These are phyloP conservation scores for Scleromitrula shiraiana DNA, from an alignment of 2,329 filamentous ascomycete genomes.

Conservation along the genomic window DNA sequence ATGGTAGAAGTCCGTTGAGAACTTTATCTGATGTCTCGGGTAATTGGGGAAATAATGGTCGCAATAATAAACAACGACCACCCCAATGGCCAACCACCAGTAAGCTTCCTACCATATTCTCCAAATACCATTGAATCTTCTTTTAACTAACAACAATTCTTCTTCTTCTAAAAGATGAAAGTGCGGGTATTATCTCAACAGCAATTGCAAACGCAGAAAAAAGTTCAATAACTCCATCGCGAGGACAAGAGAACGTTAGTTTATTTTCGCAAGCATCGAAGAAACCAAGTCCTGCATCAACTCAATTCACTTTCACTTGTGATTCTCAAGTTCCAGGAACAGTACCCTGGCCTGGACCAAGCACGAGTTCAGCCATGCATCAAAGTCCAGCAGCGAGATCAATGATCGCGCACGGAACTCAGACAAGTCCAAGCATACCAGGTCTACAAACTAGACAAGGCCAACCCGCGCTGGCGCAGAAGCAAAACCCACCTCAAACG, in stretches of 20 bases:
- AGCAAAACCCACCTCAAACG: slow-evolving; percentile 28
- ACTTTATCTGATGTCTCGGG: slow-evolving; percentile 45
- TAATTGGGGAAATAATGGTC: slow-evolving; percentile 30
- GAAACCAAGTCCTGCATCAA: slow-evolving; percentile 60
- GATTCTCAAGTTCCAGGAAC: slow-evolving; percentile 80
- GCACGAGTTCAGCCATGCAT: slow-evolving; percentile 17
- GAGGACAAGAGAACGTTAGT: slow-evolving; percentile 71
- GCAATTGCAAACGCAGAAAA: slow-evolving; percentile 80
- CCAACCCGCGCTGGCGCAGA: slow-evolving; percentile 31
- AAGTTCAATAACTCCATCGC: slow-evolving; percentile 46
- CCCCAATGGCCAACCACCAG: slow-evolving; percentile 26
- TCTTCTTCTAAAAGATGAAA: slow-evolving; percentile 49
- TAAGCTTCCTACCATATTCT: slow-evolving; percentile 19
- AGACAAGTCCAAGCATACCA: slow-evolving; percentile 28
- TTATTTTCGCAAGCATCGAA: slow-evolving; percentile 59
- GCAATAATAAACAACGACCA: slow-evolving; percentile 27
- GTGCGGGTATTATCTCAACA: slow-evolving; percentile 80
- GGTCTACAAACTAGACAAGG: slow-evolving; percentile 22
- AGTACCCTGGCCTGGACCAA: slow-evolving; percentile 61
- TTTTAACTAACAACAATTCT: slow-evolving; percentile 27
- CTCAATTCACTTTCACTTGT: slow-evolving; percentile 95
- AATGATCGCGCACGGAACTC: slow-evolving; percentile 28
- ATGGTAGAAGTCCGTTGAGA: slow-evolving; percentile 54
- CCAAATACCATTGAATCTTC: slow-evolving; percentile 6
- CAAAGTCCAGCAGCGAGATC: slow-evolving; percentile 21